phyloP scores from a whole-genome alignment of 495 filamentous ascomycete genomes.

The Penicillium cosmopolitanum region DNA sequence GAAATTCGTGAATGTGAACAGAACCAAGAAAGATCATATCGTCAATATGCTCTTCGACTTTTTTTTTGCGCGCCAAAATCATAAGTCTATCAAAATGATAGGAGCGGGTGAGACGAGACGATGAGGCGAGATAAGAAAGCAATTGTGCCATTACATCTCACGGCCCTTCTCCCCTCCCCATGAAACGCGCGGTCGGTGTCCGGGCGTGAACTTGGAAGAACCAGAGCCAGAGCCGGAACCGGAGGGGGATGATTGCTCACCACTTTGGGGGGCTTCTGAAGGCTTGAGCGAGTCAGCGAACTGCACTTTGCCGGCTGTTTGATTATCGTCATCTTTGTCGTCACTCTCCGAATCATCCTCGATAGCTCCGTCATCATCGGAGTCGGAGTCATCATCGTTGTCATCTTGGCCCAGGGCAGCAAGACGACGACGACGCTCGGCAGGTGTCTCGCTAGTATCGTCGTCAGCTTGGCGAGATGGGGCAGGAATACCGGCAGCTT shows the following conservation, averaged over 20 bases:
- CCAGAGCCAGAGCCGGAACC: conserved; percentile 15
- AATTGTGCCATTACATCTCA: conserved; percentile 1
- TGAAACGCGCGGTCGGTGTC: conserved; percentile 31
- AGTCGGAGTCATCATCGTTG: conserved; percentile 66
- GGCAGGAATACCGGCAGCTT: conserved; percentile 38
- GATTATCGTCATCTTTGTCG: conserved; percentile 29
- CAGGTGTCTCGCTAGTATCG: conserved; percentile 73
- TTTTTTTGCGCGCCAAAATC: not conserved
- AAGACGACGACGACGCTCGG: conserved; percentile 79
- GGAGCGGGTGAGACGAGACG: not conserved
- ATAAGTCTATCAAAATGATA: not conserved
- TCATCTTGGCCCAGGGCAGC: conserved; percentile 72
- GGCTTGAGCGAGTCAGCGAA: conserved; percentile 39
- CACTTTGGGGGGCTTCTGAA: conserved; percentile 11
- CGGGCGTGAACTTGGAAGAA: conserved; percentile 10
- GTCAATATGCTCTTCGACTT: not conserved
- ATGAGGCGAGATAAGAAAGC: not conserved
- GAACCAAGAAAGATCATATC: not conserved
- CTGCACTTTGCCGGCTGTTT: conserved; percentile 32
- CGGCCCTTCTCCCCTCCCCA: conserved; percentile 38
- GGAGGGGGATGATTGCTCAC: conserved; percentile 26
- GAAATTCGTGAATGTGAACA: not conserved
- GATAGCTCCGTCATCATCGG: conserved; percentile 41
- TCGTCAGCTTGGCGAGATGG: conserved; percentile 35
- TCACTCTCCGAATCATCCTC: conserved; percentile 37